Evolutionary conservation across 495 filamentous ascomycete genomes (phyloP).

Genomic region (Penicillium lividum): DNA sequence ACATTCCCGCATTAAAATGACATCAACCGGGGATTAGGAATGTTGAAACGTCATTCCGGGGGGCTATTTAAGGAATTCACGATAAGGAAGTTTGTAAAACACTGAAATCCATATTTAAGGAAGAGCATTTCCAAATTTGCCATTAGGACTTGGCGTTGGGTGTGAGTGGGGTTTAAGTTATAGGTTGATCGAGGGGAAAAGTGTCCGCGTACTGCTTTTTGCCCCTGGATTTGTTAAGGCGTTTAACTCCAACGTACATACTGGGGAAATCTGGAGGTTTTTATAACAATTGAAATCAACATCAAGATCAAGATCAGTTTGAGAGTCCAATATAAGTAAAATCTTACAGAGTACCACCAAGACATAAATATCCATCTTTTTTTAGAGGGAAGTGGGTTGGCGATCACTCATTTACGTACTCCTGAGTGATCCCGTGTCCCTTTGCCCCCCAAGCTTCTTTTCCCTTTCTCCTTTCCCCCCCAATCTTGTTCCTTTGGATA

Average conservation of each 20-base stretch:
- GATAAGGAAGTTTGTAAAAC: not conserved
- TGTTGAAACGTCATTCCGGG: constrained; percentile 12
- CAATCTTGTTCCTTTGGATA: not conserved
- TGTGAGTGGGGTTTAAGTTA: not conserved
- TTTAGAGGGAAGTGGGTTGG: not conserved
- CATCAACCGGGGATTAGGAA: constrained; percentile 18
- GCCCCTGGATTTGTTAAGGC: not conserved
- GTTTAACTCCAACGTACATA: not conserved
- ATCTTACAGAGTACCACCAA: too few species aligned
- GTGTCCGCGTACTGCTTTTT: not conserved
- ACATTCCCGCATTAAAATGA: constrained; percentile 21
- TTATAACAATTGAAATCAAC: too few species aligned
- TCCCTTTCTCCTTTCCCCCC: not conserved
- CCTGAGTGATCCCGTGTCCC: constrained; percentile 6
- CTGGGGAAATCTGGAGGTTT: not conserved
- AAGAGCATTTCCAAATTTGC: too few species aligned
- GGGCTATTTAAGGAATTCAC: not conserved
- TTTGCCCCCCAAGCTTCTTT: constrained; percentile 6
- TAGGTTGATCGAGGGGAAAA: not conserved
- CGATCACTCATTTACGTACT: constrained; percentile 6
- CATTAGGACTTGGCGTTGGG: not conserved
- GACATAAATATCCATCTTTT: too few species aligned
- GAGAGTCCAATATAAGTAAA: too few species aligned
- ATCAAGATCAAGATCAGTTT: too few species aligned
- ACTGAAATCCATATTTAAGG: too few species aligned